Conservation (phyloP, 106 monocot species). For the Acorus calamus region DNA sequence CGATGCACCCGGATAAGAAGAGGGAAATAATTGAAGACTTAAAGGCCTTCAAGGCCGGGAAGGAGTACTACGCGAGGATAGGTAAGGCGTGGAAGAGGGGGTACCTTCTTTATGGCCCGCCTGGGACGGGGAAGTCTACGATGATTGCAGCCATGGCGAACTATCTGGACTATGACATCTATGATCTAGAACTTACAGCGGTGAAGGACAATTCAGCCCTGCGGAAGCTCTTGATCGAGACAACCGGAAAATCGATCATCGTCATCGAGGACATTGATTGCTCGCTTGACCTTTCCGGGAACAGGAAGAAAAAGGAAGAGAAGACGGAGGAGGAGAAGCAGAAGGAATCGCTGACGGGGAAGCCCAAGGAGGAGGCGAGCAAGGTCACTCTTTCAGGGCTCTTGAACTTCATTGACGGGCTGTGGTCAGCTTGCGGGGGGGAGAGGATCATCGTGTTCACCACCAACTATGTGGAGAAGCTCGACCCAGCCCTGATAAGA, state of each 20-base stretch:
- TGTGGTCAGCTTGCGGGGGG: slow-evolving; percentile 34
- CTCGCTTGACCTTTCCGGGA: too few relatives aligned
- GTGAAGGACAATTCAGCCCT: slow-evolving; percentile 23
- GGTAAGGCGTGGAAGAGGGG: slow-evolving; percentile 54
- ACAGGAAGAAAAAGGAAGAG: slow-evolving; percentile 6
- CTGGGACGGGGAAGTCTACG: slow-evolving; percentile 50
- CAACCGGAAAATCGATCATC: slow-evolving; percentile 14
- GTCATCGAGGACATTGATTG: too few relatives aligned
- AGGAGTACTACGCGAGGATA: slow-evolving; percentile 29
- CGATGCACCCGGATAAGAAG: too few relatives aligned
- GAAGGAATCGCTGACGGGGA: neutral
- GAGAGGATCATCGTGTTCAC: slow-evolving; percentile 36
- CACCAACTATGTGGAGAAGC: slow-evolving; percentile 26
- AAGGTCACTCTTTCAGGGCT: slow-evolving; percentile 34
- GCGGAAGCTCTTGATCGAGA: slow-evolving; percentile 28
- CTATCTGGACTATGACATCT: slow-evolving; percentile 37
- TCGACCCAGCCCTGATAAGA: slow-evolving; percentile 34
- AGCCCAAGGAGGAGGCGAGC: slow-evolving; percentile 7
- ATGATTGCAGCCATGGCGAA: slow-evolving; percentile 68
- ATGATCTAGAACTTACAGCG: slow-evolving; percentile 38
- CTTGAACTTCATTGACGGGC: slow-evolving; percentile 34
- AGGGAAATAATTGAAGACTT: too few relatives aligned
- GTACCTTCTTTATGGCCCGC: slow-evolving; percentile 45
- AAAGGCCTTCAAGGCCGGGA: neutral
- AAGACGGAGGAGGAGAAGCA: neutral